Conservation (phyloP, 2,329 filamentous ascomycete genomes). For the Phialophora tarda region DNA sequence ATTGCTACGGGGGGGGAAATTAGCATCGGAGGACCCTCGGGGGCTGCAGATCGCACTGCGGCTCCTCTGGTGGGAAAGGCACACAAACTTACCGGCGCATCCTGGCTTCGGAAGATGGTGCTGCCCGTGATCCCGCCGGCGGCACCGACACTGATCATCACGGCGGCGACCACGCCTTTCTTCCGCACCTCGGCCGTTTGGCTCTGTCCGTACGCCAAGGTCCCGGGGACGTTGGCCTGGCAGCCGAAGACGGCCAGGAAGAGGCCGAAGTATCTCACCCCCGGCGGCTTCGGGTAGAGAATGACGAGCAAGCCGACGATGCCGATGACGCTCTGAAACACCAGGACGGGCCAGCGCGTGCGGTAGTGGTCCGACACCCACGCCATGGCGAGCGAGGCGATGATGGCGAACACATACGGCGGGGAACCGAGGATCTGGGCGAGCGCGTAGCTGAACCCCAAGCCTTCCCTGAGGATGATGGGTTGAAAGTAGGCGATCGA, state of each 20-base stretch:
- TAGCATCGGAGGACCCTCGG: neutral
- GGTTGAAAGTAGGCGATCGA: slow-evolving; percentile 31
- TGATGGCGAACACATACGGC: slow-evolving; percentile 40
- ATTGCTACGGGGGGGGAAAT: slow-evolving; percentile 17
- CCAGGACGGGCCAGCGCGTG: slow-evolving; percentile 40
- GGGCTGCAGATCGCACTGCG: neutral
- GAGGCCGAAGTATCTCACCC: slow-evolving; percentile 71
- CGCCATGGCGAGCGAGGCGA: slow-evolving; percentile 36
- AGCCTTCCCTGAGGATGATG: slow-evolving; percentile 37
- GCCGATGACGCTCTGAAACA: slow-evolving; percentile 51
- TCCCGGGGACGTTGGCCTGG: slow-evolving; percentile 74
- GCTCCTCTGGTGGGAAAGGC: neutral
- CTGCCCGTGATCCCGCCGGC: neutral
- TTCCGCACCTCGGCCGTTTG: slow-evolving; percentile 1
- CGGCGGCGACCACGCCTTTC: slow-evolving; percentile 1
- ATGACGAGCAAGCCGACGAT: slow-evolving; percentile 74
- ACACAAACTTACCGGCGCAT: slow-evolving; percentile 9
- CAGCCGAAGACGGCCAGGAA: slow-evolving; percentile 75
- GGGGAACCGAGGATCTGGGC: slow-evolving; percentile 43
- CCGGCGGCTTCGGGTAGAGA: slow-evolving; percentile 64
- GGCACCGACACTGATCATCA: neutral
- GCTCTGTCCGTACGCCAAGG: slow-evolving; percentile 62
- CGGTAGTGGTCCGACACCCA: slow-evolving; percentile 42
- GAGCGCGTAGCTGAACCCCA: slow-evolving; percentile 41
- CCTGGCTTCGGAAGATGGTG: slow-evolving; percentile 5